phyloP scores from a whole-genome alignment of 768 basidiomycete species.

The Phanerodontia chrysosporium region DNA sequence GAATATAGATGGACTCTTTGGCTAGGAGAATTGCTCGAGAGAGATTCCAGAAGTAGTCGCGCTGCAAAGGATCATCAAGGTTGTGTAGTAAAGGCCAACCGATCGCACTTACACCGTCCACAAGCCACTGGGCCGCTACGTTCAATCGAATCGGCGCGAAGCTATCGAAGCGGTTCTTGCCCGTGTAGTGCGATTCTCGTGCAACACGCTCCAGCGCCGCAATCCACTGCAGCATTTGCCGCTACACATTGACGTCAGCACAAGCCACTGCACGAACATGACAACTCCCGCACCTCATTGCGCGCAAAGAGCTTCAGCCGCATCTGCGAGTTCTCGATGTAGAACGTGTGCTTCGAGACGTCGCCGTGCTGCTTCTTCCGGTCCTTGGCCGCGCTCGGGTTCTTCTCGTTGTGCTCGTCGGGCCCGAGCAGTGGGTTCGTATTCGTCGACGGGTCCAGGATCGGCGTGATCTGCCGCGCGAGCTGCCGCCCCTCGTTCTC shows the following conservation, averaged over 20 bases:
- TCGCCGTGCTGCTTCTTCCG: slow-evolving; percentile 48
- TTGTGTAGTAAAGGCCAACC: background rate
- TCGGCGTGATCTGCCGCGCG: slow-evolving; percentile 42
- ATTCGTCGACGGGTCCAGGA: slow-evolving; percentile 82
- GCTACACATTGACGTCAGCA: slow-evolving; percentile 34
- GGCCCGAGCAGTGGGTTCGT: slow-evolving; percentile 44
- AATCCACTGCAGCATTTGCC: slow-evolving; percentile 98
- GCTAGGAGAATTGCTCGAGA: slow-evolving; percentile 88
- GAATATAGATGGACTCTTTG: slow-evolving; percentile 86
- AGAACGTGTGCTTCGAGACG: slow-evolving; percentile 92
- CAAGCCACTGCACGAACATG: background rate
- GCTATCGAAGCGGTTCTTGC: slow-evolving; percentile 84
- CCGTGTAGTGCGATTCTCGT: slow-evolving; percentile 69
- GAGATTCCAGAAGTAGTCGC: slow-evolving; percentile 98
- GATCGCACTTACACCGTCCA: slow-evolving; percentile 75
- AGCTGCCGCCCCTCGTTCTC: slow-evolving; percentile 11
- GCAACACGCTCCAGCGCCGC: slow-evolving; percentile 83
- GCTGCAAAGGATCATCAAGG: slow-evolving; percentile 38
- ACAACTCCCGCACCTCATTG: slow-evolving; percentile 58
- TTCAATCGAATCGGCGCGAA: slow-evolving; percentile 92
- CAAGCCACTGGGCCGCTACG: slow-evolving; percentile 96
- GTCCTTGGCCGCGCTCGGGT: slow-evolving; percentile 25
- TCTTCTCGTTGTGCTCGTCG: slow-evolving; percentile 27
- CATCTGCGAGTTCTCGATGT: slow-evolving; percentile 88
- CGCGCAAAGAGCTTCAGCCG: slow-evolving; percentile 81